Base-by-base conservation (phyloP, 2,329 filamentous ascomycete species). In the Clonostachys byssicola region DNA sequence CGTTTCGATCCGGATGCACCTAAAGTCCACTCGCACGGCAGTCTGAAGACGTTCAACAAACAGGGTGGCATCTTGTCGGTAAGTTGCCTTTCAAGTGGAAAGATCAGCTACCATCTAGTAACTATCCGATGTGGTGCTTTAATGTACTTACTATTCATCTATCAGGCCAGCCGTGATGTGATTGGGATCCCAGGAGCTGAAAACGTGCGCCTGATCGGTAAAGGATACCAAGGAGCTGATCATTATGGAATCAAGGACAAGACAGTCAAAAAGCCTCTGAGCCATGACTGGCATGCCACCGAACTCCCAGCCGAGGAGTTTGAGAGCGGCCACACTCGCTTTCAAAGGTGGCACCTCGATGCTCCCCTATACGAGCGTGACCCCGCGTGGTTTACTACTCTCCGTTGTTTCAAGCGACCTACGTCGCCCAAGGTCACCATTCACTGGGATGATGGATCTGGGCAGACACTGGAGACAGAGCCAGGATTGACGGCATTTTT, bases 261-360 rank as follows among this genome's bases (percentile, higher is more conserved):
- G 39, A 68, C 56, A 6, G 52, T 65, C 8, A 50, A 46, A 2
- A 56, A 47, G 54, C 63, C 51, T 4, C 55, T 63, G 14, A 59
- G 56, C 16, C 66, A 72, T 51, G 60, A 63, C 41, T 73, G 61
- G 52, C 69, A 75, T 44, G 55, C 57, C 7, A 55, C 61, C 6
- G 52, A 58, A 12, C 60, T 68, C 12, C 47, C 57, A 1, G 47
- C 55, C 6, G 58, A 60, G 2, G 64, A 70, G 5, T 73, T 73
- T 47, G 52, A 61, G 2, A 52, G 57, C 6, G 71, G 72, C 10
- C 61, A 70, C 40, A 72, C 68, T 1, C 67, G 71, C 16, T 74
- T 74, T 49, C 71, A 74, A 42, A 59, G 68, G 23, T 75, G 72
- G 72, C 72, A 75, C 49, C 70, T 74, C n/a, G 71, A 75, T 49